A percentile compares a stretch with the other conserved stretches of the same genome.
Conservation (phyloP, 768 basidiomycete species). For the Gelatoporia subvermispora region DNA sequence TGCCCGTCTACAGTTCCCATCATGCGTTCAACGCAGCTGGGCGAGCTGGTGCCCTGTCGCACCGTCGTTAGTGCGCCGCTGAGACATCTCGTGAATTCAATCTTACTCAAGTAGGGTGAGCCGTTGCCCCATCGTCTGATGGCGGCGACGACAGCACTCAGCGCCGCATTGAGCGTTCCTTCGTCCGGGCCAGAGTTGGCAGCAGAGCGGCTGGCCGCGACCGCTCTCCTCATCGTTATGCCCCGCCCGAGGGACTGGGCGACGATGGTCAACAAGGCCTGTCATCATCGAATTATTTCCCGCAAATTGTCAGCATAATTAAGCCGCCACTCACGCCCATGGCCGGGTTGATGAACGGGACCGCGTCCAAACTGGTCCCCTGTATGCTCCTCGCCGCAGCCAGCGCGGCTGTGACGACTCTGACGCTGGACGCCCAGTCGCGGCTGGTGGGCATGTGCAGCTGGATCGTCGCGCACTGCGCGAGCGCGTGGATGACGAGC, state of each 20-base stretch:
- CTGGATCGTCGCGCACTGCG: conserved; percentile 24
- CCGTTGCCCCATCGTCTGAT: not conserved
- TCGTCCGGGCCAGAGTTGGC: conserved; percentile 17
- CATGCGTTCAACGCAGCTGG: conserved; percentile 43
- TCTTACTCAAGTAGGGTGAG: conserved; percentile 42
- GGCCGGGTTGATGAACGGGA: conserved; percentile 17
- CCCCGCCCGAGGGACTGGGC: too few species aligned
- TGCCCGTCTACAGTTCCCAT: too few species aligned
- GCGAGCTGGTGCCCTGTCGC: conserved; percentile 58
- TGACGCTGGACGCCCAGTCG: conserved; percentile 9
- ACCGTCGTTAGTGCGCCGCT: not conserved
- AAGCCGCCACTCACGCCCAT: conserved; percentile 15
- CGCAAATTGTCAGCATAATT: not conserved
- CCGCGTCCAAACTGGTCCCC: conserved; percentile 5
- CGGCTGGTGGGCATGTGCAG: conserved; percentile 20
- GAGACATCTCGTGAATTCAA: not conserved
- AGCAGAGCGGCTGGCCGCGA: not conserved
- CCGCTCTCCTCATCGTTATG: too few species aligned
- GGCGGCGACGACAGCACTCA: not conserved
- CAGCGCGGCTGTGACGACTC: conserved; percentile 16
- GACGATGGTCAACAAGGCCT: too few species aligned
- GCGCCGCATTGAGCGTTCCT: conserved; percentile 55
- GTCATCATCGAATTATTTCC: too few species aligned
- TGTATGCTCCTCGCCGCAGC: conserved; percentile 13
- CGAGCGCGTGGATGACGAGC: conserved; percentile 22